Percentiles rank a stretch among this genome's conserved stretches.
These are phyloP conservation scores for Coriaria nepalensis DNA, from an alignment of 306 rosid genomes.

Conservation along the genomic window DNA sequence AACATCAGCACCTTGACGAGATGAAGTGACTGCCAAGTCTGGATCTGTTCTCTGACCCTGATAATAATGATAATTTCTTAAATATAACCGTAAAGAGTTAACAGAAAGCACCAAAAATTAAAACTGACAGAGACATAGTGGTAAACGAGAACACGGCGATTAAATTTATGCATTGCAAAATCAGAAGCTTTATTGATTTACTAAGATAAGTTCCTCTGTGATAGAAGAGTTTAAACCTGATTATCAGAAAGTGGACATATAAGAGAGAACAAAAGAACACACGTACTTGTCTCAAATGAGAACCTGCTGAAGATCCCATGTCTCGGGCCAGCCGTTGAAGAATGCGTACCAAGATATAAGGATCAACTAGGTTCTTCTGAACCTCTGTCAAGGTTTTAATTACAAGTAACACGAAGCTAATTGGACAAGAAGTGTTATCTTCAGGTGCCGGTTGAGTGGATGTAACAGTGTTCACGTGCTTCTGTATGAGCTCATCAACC, in stretches of 20 bases:
- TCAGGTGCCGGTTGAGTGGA: conserved; percentile 66
- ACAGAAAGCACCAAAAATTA: neutral
- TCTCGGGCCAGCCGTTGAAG: conserved; percentile 93
- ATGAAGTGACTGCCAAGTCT: conserved; percentile 83
- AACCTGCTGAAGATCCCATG: conserved; percentile 78
- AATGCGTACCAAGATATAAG: conserved; percentile 61
- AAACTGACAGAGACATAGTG: neutral
- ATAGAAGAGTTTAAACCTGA: too few species aligned
- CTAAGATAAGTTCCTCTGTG: too few species aligned
- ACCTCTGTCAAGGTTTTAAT: conserved; percentile 86
- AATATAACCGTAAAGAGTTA: conserved; percentile 6
- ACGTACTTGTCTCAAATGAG: conserved; percentile 85
- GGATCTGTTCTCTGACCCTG: conserved; percentile 82
- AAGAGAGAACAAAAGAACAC: conserved; percentile 1
- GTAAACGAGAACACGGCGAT: neutral
- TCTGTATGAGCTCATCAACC: conserved; percentile 88
- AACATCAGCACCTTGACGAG: conserved; percentile 77
- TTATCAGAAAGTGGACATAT: too few species aligned
- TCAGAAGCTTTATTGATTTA: too few species aligned
- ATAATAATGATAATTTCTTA: conserved; percentile 14
- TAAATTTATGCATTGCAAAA: too few species aligned
- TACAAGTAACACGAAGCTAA: conserved; percentile 80
- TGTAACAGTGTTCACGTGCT: conserved; percentile 53
- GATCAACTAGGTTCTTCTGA: conserved; percentile 80
- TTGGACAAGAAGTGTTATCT: conserved; percentile 63